These are phyloP conservation scores for Exophiala xenobiotica DNA, from an alignment of 2,329 filamentous ascomycete species.

Conservation along the genomic window DNA sequence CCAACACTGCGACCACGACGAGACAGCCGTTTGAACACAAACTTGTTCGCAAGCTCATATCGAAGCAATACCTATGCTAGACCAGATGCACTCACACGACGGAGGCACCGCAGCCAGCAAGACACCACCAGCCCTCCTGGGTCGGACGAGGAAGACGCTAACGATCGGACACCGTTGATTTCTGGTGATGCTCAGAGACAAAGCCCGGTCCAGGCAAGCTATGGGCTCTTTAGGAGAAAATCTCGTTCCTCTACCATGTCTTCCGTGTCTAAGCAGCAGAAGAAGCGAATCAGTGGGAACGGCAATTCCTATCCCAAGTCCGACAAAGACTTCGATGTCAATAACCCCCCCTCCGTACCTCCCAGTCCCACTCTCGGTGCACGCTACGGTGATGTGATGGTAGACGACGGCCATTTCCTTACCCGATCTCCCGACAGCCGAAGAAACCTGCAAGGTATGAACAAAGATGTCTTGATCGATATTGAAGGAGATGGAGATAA, in stretches of 20 bases:
- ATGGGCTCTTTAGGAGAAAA: conserved; percentile 26
- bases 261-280: conserved; percentile 18
- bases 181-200: conserved; percentile 32
- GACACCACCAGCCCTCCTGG: conserved; percentile 6
- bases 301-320: conserved; percentile 25
- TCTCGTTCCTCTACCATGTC: conserved; percentile 28
- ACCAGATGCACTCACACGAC: conserved; percentile 9
- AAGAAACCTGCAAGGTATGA: conserved; percentile 33
- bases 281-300: conserved; percentile 11
- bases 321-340: conserved; percentile 56
- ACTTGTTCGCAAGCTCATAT: conserved; percentile 21
- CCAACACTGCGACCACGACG: conserved; percentile 64
- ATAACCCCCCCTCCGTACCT: conserved; percentile 64
- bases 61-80: conserved; percentile 8
- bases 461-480: conserved; percentile 46
- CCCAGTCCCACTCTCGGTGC: conserved; percentile 56
- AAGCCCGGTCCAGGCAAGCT: conserved; percentile 20
- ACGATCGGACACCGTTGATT: conserved; percentile 58
- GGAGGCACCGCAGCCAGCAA: conserved; percentile 17
- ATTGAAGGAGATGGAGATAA: conserved; percentile 38
- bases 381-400: conserved; percentile 51
- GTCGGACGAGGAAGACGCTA: conserved; percentile 16
- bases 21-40: conserved; percentile 40
- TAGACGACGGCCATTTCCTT: conserved; percentile 43
- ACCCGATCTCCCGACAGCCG: conserved; percentile 39